Evolutionary conservation across 1,139 yeast species (phyloP).

Genomic region (Yamadazyma oceani): DNA sequence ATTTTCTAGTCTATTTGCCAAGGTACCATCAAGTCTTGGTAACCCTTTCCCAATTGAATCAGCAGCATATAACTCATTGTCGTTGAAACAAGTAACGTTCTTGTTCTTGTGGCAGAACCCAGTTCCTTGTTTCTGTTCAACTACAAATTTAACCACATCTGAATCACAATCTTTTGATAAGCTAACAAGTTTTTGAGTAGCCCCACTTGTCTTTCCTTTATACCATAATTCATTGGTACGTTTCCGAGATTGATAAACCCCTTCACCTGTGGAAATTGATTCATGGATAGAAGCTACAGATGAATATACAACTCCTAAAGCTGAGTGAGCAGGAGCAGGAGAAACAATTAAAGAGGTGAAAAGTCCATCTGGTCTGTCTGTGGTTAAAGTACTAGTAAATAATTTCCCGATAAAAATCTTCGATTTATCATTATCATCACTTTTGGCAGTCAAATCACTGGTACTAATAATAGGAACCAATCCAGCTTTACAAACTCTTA

Average conservation of each 20-base stretch:
- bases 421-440: constrained; percentile 15
- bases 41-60: constrained; percentile 62
- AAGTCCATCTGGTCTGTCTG: constrained; percentile 87
- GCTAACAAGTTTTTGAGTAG: constrained; percentile 72
- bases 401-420: constrained; percentile 51
- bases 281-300: constrained; percentile 77
- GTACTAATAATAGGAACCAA: constrained; percentile 51
- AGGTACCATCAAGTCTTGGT: constrained; percentile 62
- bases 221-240: constrained; percentile 86
- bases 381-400: constrained; percentile 56
- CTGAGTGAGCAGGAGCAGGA: constrained; percentile 45
- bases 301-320: constrained; percentile 90
- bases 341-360: constrained; percentile 85
- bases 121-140: constrained; percentile 68
- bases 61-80: constrained; percentile 29
- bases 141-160: constrained; percentile 84
- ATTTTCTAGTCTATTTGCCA: constrained; percentile 49
- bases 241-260: constrained; percentile 91
- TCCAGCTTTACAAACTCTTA: constrained; percentile 33
- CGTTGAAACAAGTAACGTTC: constrained; percentile 69
- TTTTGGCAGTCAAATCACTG: constrained; percentile 39
- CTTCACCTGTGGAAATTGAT: constrained; percentile 78
- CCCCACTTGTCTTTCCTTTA: constrained; percentile 94
- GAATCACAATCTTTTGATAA: constrained; percentile 87
- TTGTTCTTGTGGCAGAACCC: constrained; percentile 92